These are phyloP conservation scores for Sugiyamaella smithiae DNA, from an alignment of 805 yeast species.

Conservation along the genomic window DNA sequence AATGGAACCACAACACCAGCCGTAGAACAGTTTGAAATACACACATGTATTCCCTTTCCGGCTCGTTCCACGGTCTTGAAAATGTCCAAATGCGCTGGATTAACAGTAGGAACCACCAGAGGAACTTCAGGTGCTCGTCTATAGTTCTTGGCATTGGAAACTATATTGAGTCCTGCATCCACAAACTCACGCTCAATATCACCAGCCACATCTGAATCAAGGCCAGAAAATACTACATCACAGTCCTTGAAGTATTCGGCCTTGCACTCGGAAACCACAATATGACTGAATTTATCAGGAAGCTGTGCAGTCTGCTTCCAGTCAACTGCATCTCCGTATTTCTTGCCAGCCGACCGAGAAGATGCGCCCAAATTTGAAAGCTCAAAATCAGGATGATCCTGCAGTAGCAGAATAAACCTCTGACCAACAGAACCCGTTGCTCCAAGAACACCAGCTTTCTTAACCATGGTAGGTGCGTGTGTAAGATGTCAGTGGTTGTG, in stretches of 20 bases:
- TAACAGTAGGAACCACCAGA: conserved; percentile 90
- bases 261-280: conserved; percentile 75
- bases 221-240: conserved; percentile 91
- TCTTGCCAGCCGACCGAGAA: conserved; percentile 87
- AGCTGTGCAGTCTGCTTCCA: conserved; percentile 91
- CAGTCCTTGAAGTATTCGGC: conserved; percentile 78
- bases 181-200: conserved; percentile 82
- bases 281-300: conserved; percentile 62
- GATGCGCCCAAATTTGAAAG: conserved; percentile 88
- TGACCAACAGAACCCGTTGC: conserved; percentile 99
- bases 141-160: conserved; percentile 95
- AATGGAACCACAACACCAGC: conserved; percentile 97
- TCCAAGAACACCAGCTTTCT: conserved; percentile 60
- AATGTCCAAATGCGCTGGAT: conserved; percentile 82
- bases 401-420: conserved; percentile 79
- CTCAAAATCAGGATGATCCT: conserved; percentile 88
- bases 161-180: conserved; percentile 75
- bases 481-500: no score
- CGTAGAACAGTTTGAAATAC: conserved; percentile 97
- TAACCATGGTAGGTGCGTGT: conserved; percentile 2
- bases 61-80: conserved; percentile 60
- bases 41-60: conserved; percentile 73
- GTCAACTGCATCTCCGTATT: conserved; percentile 76
- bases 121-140: conserved; percentile 88
- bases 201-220: conserved; percentile 92